phyloP scores from a whole-genome alignment of 257 asterid species.

The Solanum rostratum region DNA sequence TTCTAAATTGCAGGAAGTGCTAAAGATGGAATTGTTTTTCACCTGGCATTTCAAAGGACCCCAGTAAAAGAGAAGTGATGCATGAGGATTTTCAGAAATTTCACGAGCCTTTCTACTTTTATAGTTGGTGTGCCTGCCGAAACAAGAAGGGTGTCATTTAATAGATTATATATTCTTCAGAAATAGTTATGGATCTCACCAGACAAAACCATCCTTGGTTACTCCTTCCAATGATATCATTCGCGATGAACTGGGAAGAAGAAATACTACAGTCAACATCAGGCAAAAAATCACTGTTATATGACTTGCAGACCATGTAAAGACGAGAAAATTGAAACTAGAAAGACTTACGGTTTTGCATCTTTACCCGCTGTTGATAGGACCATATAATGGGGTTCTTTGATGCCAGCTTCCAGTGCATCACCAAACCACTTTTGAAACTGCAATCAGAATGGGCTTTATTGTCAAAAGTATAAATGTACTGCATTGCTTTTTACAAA shows the following conservation, averaged over 20 bases:
- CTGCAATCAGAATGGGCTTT: constrained; percentile 7
- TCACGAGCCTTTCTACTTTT: constrained; percentile 61
- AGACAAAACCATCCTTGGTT: constrained; percentile 57
- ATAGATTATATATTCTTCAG: neutral
- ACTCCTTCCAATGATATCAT: constrained; percentile 65
- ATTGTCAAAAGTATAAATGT: neutral
- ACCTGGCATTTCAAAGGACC: constrained; percentile 69
- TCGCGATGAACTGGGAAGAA: constrained; percentile 51
- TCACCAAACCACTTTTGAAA: constrained; percentile 20
- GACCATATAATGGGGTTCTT: constrained; percentile 21
- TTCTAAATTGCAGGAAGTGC: neutral
- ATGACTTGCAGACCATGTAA: neutral
- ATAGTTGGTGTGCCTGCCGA: constrained; percentile 64
- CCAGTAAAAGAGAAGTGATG: constrained; percentile 76
- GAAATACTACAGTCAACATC: neutral
- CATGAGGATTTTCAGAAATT: constrained; percentile 59
- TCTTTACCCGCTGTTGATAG: constrained; percentile 18
- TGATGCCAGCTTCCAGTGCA: constrained; percentile 20
- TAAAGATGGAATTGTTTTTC: neutral
- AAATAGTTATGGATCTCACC: constrained; percentile 34
- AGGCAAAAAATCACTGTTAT: neutral
- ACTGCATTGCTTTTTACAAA: neutral
- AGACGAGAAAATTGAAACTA: neutral
- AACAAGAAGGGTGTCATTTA: neutral
- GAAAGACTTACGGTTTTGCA: constrained; percentile 15